Conservation (phyloP, 371 early-diverging fungal species). For the Rhizomucor miehei region DNA sequence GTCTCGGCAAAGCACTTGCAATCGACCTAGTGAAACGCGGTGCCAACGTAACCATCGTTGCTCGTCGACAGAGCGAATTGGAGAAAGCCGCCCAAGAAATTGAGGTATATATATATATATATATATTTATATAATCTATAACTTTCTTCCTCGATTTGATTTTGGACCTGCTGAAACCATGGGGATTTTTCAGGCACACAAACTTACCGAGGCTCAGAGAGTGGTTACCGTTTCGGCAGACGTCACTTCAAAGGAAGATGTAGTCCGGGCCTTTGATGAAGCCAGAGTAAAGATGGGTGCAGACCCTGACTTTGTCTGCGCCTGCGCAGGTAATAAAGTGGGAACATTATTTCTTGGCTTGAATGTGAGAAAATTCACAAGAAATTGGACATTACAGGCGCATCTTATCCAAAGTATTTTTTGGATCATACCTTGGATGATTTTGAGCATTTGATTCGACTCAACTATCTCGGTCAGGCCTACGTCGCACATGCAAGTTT, state of each 20-base stretch:
- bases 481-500: constrained; percentile 68
- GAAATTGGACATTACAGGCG: too few species aligned
- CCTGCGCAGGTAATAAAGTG: constrained; percentile 76
- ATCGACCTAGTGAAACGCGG: constrained; percentile 69
- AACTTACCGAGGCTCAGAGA: constrained; percentile 34
- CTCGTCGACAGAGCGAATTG: constrained; percentile 64
- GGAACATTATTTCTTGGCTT: too few species aligned
- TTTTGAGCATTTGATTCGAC: constrained; percentile 58
- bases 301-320: constrained; percentile 72
- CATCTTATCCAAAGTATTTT: constrained; percentile 72
- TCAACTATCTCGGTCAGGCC: constrained; percentile 84
- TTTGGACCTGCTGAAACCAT: too few species aligned
- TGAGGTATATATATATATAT: constrained; percentile 48
- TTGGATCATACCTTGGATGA: constrained; percentile 63
- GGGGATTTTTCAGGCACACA: constrained; percentile 1
- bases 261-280: constrained; percentile 59
- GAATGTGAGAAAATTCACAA: too few species aligned
- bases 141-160: too few species aligned
- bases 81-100: constrained; percentile 54
- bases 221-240: constrained; percentile 58
- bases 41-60: constrained; percentile 88
- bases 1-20: constrained; percentile 87
- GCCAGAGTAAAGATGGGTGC: constrained; percentile 56
- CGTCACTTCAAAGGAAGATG: constrained; percentile 53
- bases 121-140: too few species aligned